Percentiles rank a stretch among this genome's conserved stretches.
These are phyloP conservation scores for Penicillium bialowiezense DNA, from an alignment of 495 filamentous ascomycete genomes.

Conservation along the genomic window DNA sequence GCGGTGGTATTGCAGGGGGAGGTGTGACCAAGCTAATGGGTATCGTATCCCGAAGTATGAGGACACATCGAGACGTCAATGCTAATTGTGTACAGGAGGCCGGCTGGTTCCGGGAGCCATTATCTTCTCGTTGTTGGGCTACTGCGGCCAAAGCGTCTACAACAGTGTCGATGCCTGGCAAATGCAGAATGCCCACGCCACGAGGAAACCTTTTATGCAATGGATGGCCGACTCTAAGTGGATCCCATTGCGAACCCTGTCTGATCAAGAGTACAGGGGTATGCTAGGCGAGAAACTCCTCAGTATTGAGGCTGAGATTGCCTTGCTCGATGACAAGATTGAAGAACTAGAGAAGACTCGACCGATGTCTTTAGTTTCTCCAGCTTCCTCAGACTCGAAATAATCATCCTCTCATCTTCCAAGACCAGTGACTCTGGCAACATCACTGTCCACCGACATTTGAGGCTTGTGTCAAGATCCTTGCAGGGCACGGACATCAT, in stretches of 20 bases:
- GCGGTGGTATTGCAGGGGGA: slow-evolving; percentile 68
- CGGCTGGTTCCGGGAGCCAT: slow-evolving; percentile 57
- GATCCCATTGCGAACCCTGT: slow-evolving; percentile 75
- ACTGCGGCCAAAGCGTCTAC: slow-evolving; percentile 56
- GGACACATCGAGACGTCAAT: not conserved
- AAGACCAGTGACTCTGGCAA: slow-evolving; percentile 3
- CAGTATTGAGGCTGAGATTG: slow-evolving; percentile 77
- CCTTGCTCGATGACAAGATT: slow-evolving; percentile 82
- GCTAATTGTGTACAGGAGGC: slow-evolving; percentile 32
- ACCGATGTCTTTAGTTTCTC: slow-evolving; percentile 1
- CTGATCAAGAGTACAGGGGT: slow-evolving; percentile 73
- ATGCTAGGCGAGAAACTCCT: slow-evolving; percentile 77
- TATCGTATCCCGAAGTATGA: slow-evolving; percentile 31
- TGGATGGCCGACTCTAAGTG: slow-evolving; percentile 65
- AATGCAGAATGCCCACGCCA: slow-evolving; percentile 31
- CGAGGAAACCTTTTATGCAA: slow-evolving; percentile 42
- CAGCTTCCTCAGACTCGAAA: slow-evolving; percentile 8
- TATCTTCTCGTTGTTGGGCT: slow-evolving; percentile 63
- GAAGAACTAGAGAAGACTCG: slow-evolving; percentile 42
- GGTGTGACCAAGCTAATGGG: slow-evolving; percentile 60
- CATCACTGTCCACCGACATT: slow-evolving; percentile 10
- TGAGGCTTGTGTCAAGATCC: not conserved
- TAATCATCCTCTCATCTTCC: not conserved
- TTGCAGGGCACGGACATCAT: slow-evolving; percentile 21
- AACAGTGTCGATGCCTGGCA: slow-evolving; percentile 52